These are phyloP conservation scores for Haberlea rhodopensis DNA, from an alignment of 257 asterid species.

Conservation along the genomic window DNA sequence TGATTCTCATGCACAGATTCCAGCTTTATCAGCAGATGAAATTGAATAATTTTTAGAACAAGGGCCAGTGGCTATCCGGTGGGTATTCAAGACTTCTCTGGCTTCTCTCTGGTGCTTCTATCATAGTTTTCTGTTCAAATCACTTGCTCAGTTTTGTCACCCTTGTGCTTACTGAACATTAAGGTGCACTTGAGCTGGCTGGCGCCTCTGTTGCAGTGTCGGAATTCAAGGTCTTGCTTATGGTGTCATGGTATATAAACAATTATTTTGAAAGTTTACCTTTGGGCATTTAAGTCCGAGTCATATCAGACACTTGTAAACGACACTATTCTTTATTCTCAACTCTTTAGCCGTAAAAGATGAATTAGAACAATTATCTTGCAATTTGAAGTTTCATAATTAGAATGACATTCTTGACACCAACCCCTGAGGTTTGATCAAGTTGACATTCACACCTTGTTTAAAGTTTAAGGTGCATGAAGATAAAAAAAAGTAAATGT, in stretches of 20 bases:
- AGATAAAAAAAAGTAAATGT: too few relatives aligned
- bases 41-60: too few relatives aligned
- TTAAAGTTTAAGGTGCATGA: too few relatives aligned
- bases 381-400: too few relatives aligned
- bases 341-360: too few relatives aligned
- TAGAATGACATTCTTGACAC: too few relatives aligned
- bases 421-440: too few relatives aligned
- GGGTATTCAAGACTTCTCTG: constrained; percentile 37
- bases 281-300: not conserved
- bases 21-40: constrained; percentile 18
- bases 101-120: constrained; percentile 33
- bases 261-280: not conserved
- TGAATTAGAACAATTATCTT: too few relatives aligned
- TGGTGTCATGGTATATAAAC: constrained; percentile 32
- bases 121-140: constrained; percentile 27
- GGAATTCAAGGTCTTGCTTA: constrained; percentile 41
- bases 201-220: constrained; percentile 36
- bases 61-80: too few relatives aligned
- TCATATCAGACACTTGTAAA: not conserved
- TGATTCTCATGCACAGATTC: constrained; percentile 10
- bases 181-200: constrained; percentile 32
- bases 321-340: too few relatives aligned
- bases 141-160: constrained; percentile 31
- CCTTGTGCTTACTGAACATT: constrained; percentile 28
- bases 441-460: too few relatives aligned